Conservation (phyloP, 495 filamentous ascomycete genomes). For the Hypoxylon lienhwacheense region DNA sequence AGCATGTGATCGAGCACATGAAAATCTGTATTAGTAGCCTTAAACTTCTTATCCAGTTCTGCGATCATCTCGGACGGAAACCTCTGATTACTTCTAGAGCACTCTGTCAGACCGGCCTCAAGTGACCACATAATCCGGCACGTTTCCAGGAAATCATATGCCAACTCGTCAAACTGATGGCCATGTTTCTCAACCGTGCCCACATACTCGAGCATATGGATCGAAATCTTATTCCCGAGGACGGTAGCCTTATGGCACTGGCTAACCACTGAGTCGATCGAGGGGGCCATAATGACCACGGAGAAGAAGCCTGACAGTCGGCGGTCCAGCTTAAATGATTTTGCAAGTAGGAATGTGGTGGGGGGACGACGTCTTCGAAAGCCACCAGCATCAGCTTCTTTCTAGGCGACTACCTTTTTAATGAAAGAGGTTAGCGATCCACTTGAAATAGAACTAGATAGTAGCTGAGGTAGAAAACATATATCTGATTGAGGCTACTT, state of each 20-base stretch:
- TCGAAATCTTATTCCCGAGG: slow-evolving; percentile 54
- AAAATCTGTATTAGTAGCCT: slow-evolving; percentile 49
- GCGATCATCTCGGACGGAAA: slow-evolving; percentile 51
- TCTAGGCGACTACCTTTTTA: too few relatives aligned
- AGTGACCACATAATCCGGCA: slow-evolving; percentile 56
- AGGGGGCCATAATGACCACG: slow-evolving; percentile 18
- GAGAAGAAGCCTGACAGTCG: background rate
- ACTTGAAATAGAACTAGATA: too few relatives aligned
- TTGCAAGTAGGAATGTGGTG: background rate
- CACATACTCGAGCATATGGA: slow-evolving; percentile 60
- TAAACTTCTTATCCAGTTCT: slow-evolving; percentile 57
- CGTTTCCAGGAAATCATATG: slow-evolving; percentile 55
- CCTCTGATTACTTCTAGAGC: slow-evolving; percentile 38
- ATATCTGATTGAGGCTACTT: too few relatives aligned
- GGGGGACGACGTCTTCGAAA: too few relatives aligned
- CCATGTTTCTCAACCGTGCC: slow-evolving; percentile 49
- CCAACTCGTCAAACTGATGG: slow-evolving; percentile 51
- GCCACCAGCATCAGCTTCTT: too few relatives aligned
- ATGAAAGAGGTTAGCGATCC: too few relatives aligned
- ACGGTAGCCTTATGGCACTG: slow-evolving; percentile 44
- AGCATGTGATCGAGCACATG: slow-evolving; percentile 54
- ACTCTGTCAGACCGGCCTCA: slow-evolving; percentile 53
- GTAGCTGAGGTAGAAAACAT: too few relatives aligned
- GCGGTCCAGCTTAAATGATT: background rate
- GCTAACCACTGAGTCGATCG: slow-evolving; percentile 28